Evolutionary conservation across 2,329 filamentous ascomycete genomes (phyloP).

Genomic region (Botryosphaeria dothidea): DNA sequence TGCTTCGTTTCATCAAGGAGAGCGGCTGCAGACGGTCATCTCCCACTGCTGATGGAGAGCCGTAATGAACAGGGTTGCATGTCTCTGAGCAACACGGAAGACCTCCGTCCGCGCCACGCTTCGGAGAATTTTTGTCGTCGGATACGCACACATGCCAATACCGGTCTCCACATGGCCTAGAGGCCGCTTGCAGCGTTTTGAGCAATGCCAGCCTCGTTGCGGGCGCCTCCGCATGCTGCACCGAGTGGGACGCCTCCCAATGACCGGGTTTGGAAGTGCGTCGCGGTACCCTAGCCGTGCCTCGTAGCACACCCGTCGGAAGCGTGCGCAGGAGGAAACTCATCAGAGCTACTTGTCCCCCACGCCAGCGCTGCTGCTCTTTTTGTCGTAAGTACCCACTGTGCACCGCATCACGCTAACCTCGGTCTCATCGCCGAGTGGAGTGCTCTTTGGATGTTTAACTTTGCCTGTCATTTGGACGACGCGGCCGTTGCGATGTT

Average conservation of each 20-base stretch:
- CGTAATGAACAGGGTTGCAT: slow-evolving; percentile 1
- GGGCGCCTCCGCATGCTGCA: not conserved
- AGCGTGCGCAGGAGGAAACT: not conserved
- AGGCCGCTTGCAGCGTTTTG: slow-evolving; percentile 9
- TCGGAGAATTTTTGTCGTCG: slow-evolving; percentile 6
- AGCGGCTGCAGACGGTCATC: slow-evolving; percentile 5
- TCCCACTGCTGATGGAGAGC: not conserved
- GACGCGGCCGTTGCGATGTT: not conserved
- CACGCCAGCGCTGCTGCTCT: not conserved
- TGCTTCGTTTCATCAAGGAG: not conserved
- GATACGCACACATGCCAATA: slow-evolving; percentile 6
- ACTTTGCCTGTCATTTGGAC: not conserved
- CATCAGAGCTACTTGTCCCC: not conserved
- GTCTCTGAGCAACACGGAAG: not conserved
- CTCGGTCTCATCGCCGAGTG: slow-evolving; percentile 5
- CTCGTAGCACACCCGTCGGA: slow-evolving; percentile 6
- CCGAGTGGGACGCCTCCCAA: not conserved
- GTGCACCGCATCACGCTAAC: slow-evolving; percentile 11
- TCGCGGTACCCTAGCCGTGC: not conserved
- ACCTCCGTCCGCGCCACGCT: not conserved
- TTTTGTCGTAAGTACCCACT: not conserved
- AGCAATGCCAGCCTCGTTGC: not conserved
- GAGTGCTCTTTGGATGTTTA: not conserved
- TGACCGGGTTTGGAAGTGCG: slow-evolving; percentile 9
- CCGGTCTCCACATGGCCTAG: not conserved